Percentiles rank a stretch among this genome's conserved stretches.
These are phyloP conservation scores for Solanum chiquidenum DNA, from an alignment of 257 asterid species.

Conservation along the genomic window DNA sequence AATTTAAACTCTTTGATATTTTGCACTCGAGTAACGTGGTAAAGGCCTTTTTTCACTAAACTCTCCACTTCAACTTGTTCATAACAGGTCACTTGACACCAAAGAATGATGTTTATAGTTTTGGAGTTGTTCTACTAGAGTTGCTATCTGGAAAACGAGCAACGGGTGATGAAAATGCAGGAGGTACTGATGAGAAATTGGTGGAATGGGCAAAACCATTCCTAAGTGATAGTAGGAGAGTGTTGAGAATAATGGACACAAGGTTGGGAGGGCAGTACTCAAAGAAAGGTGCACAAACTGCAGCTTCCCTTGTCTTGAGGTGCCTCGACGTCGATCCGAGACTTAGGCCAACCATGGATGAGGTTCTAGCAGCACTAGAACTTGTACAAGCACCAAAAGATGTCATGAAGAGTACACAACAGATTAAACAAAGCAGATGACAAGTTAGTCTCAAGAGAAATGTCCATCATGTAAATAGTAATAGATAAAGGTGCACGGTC, in stretches of 20 bases:
- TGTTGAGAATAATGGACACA: constrained; percentile 62
- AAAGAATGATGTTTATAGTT: constrained; percentile 38
- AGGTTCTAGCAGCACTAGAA: constrained; percentile 28
- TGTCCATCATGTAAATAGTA: background rate
- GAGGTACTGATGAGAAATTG: constrained; percentile 38
- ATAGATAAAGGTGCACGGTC: background rate
- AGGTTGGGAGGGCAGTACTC: constrained; percentile 56
- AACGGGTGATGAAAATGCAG: constrained; percentile 41
- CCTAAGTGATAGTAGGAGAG: constrained; percentile 30
- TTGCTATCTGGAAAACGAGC: constrained; percentile 36
- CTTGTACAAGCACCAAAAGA: constrained; percentile 23
- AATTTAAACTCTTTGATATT: background rate
- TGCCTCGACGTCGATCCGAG: constrained; percentile 41
- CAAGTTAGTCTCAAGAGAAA: background rate
- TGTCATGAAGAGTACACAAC: constrained; percentile 1
- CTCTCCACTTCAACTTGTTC: background rate
- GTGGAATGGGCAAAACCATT: constrained; percentile 65
- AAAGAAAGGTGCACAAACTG: constrained; percentile 43
- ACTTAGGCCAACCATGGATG: constrained; percentile 38
- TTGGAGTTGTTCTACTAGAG: constrained; percentile 33
- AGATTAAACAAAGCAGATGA: background rate
- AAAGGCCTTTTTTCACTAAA: background rate
- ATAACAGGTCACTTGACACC: constrained; percentile 34
- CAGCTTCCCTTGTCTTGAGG: constrained; percentile 34
- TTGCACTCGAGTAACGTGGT: background rate